Conservation (phyloP, 805 yeast species). For the Cyberlindnera xylosilytica region DNA sequence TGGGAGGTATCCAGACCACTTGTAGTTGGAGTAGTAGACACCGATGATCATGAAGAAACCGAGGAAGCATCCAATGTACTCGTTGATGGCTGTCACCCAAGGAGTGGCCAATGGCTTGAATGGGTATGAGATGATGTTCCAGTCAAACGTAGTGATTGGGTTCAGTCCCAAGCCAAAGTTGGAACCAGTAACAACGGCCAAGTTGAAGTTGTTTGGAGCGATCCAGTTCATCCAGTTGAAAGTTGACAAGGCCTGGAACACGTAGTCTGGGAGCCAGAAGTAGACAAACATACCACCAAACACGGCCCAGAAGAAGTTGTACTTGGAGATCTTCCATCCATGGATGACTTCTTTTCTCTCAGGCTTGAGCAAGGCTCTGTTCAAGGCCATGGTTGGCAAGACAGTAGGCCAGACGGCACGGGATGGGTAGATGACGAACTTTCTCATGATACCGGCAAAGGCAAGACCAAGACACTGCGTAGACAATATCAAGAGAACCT, state of each 20-base stretch:
- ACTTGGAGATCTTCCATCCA: slow-evolving; percentile 35
- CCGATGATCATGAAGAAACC: slow-evolving; percentile 34
- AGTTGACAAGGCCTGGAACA: slow-evolving; percentile 39
- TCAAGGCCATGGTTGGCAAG: slow-evolving; percentile 46
- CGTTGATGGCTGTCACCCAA: slow-evolving; percentile 33
- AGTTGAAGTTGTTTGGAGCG: slow-evolving; percentile 43
- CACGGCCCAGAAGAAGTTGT: slow-evolving; percentile 33
- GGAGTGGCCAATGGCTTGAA: slow-evolving; percentile 42
- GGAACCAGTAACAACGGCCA: slow-evolving; percentile 49
- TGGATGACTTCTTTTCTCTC: slow-evolving; percentile 32
- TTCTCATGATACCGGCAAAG: slow-evolving; percentile 61
- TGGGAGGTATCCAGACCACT: slow-evolving; percentile 37
- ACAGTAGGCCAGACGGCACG: slow-evolving; percentile 52
- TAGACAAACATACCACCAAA: slow-evolving; percentile 36
- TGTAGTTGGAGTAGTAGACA: slow-evolving; percentile 39
- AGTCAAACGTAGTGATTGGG: slow-evolving; percentile 52
- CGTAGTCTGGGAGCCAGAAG: slow-evolving; percentile 44
- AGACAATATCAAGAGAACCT: slow-evolving; percentile 47
- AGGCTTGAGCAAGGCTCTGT: slow-evolving; percentile 41
- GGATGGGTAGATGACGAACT: slow-evolving; percentile 51
- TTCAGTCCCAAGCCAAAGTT: slow-evolving; percentile 47
- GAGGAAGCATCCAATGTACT: slow-evolving; percentile 32
- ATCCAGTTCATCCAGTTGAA: slow-evolving; percentile 63
- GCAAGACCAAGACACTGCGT: slow-evolving; percentile 66
- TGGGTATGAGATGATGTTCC: slow-evolving; percentile 38